Evolutionary conservation across 306 rosid genomes (phyloP).

Genomic region (Dryas octopetala): DNA sequence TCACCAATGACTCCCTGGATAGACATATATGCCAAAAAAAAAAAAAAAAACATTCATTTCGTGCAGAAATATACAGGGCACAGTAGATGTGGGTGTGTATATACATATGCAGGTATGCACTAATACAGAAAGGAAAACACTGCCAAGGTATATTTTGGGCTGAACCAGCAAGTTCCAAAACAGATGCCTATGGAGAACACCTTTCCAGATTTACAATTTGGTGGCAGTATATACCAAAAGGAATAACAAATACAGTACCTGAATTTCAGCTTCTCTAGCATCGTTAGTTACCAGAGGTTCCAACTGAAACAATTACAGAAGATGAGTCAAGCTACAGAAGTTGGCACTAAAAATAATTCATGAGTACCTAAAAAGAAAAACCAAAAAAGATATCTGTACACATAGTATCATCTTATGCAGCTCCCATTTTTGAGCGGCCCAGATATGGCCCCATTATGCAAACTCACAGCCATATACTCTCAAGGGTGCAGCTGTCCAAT

Average conservation of each 20-base stretch:
- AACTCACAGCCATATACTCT: neutral
- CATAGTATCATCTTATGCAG: neutral
- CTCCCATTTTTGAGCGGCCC: neutral
- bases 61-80: neutral
- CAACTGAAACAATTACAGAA: conserved; percentile 56
- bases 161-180: no score
- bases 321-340: conserved; percentile 18
- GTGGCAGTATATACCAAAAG: neutral
- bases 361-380: neutral
- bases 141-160: neutral
- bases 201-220: neutral
- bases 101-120: neutral
- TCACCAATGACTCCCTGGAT: conserved; percentile 74
- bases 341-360: conserved; percentile 2
- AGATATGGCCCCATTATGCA: no score
- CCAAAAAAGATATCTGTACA: neutral
- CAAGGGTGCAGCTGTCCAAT: neutral
- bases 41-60: neutral
- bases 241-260: conserved; percentile 42
- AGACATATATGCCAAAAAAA: conserved; percentile 23
- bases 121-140: neutral
- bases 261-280: conserved; percentile 73
- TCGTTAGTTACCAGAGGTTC: conserved; percentile 74
- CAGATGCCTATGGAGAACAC: neutral
- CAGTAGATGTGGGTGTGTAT: neutral